Evolutionary conservation across 2,329 filamentous ascomycete genomes (phyloP).

Genomic region (Whalleya microplaca): DNA sequence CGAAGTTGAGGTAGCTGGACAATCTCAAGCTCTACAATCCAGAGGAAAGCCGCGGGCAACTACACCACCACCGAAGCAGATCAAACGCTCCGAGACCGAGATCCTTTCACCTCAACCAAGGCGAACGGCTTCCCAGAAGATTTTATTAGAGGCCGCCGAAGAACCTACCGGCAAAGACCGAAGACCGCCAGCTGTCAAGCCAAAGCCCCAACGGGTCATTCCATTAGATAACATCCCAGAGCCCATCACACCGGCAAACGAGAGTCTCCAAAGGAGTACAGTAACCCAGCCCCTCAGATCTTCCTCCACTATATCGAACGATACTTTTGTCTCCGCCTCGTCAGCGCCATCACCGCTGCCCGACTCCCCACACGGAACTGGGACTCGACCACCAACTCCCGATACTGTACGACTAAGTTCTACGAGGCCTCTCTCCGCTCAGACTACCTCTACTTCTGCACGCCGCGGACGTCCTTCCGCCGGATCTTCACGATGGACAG

Average conservation of each 20-base stretch:
- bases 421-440: conserved; percentile 21
- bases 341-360: conserved; percentile 41
- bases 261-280: not conserved
- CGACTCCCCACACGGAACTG: conserved; percentile 31
- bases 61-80: conserved; percentile 29
- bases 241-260: conserved; percentile 1
- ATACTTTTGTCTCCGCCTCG: conserved; percentile 49
- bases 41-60: conserved; percentile 27
- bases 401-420: conserved; percentile 22
- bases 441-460: conserved; percentile 8
- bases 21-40: conserved; percentile 4
- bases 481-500: conserved; percentile 18
- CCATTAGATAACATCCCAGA: conserved; percentile 6
- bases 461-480: conserved; percentile 7
- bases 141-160: conserved; percentile 19
- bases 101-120: conserved; percentile 35
- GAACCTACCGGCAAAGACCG: conserved; percentile 7
- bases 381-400: conserved; percentile 24
- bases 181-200: conserved; percentile 17
- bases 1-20: conserved; percentile 9
- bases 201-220: conserved; percentile 18
- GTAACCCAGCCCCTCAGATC: conserved; percentile 11
- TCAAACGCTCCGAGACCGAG: conserved; percentile 24
- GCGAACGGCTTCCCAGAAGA: conserved; percentile 29
- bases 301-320: conserved; percentile 46